Evolutionary conservation across 768 basidiomycete genomes (phyloP).

Genomic region (Megacollybia marginata): DNA sequence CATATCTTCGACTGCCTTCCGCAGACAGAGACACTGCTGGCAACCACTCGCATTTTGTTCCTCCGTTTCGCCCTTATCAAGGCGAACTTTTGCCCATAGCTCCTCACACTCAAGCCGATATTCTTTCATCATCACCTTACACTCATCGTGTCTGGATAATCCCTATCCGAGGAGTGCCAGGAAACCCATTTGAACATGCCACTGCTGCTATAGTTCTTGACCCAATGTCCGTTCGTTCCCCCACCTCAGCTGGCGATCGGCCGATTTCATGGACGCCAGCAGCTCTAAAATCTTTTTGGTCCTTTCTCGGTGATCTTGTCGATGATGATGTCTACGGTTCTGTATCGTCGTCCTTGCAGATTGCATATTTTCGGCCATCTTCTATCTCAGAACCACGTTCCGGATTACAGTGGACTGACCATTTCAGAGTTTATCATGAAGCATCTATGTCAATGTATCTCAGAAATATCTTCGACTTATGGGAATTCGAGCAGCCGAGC

Average conservation of each 20-base stretch:
- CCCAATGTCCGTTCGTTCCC: conserved; percentile 1
- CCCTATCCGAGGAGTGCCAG: conserved; percentile 39
- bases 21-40: too few relatives aligned
- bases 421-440: conserved; percentile 58
- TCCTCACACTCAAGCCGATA: conserved; percentile 19
- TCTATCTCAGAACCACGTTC: conserved; percentile 8
- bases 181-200: conserved; percentile 38
- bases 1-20: too few relatives aligned
- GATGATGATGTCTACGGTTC: conserved; percentile 30
- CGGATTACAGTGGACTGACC: conserved; percentile 25
- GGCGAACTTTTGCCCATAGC: conserved; percentile 25
- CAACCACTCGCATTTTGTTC: too few relatives aligned
- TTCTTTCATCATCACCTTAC: conserved; percentile 21
- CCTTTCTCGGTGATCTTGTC: conserved; percentile 35
- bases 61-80: neutral
- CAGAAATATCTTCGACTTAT: conserved; percentile 44
- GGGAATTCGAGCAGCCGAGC: conserved; percentile 20
- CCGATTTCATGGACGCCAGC: conserved; percentile 38
- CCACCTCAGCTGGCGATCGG: neutral
- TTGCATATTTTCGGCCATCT: conserved; percentile 14
- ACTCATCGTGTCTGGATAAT: conserved; percentile 49
- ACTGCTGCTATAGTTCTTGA: conserved; percentile 36
- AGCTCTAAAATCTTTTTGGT: conserved; percentile 40
- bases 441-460: conserved; percentile 37
- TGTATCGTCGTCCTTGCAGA: conserved; percentile 43